Conservation (phyloP, 805 yeast species). For the Saccharomyces jurei region DNA sequence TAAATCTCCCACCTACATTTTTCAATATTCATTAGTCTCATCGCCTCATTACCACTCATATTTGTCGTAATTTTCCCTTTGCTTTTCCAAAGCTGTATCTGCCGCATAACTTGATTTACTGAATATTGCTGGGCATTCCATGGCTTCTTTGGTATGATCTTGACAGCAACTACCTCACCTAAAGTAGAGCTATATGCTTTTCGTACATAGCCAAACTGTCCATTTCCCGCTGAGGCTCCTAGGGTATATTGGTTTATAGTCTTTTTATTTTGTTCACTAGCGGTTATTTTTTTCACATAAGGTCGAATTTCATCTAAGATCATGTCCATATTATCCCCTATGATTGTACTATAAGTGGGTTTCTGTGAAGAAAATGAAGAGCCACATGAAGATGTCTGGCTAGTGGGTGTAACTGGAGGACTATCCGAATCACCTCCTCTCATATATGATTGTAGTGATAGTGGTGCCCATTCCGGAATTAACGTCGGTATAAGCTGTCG, state of each 20-base stretch:
- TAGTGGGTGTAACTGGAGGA: background rate
- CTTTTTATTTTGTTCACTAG: background rate
- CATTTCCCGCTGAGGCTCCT: constrained; percentile 19
- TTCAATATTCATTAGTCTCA: constrained; percentile 24
- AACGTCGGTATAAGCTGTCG: background rate
- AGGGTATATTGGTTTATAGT: constrained; percentile 15
- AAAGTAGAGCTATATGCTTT: constrained; percentile 12
- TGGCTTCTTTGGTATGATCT: constrained; percentile 25
- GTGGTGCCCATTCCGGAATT: background rate
- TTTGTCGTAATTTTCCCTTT: constrained; percentile 7
- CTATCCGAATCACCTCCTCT: background rate
- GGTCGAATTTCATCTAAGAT: background rate
- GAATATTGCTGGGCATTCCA: constrained; percentile 19
- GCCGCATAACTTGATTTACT: constrained; percentile 27
- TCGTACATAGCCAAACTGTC: constrained; percentile 30
- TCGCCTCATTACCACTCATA: constrained; percentile 20
- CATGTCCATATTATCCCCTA: background rate
- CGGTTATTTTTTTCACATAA: background rate
- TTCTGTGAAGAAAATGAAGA: background rate
- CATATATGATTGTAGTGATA: background rate
- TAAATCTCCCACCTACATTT: constrained; percentile 30
- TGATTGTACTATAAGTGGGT: background rate
- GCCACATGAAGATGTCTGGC: background rate
- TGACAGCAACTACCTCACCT: constrained; percentile 20
- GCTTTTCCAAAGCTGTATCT: constrained; percentile 19